Conservation (phyloP, 139 green algal species). For the Chlamydomonas sphaeroides region DNA sequence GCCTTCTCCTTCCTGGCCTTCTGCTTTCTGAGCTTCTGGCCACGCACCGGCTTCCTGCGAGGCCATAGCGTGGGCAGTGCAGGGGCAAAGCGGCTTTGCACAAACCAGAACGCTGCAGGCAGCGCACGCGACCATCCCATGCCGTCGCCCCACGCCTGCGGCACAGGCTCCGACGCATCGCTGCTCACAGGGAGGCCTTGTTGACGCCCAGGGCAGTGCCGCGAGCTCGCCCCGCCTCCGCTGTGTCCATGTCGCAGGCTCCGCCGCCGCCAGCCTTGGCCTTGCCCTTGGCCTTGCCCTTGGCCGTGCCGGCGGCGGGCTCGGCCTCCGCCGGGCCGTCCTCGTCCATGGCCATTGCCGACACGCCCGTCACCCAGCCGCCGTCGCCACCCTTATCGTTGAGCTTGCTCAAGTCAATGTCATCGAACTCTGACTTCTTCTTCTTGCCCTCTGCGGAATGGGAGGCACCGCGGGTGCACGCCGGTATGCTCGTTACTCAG, state of each 20-base stretch:
- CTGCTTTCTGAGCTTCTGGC: constrained; percentile 15
- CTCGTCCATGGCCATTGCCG: constrained; percentile 17
- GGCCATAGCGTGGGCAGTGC: neutral
- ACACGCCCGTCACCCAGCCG: constrained; percentile 15
- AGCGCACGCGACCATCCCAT: too few species aligned
- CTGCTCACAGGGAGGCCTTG: too few species aligned
- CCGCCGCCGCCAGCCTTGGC: neutral
- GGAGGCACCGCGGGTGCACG: too few species aligned
- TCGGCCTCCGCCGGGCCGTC: neutral
- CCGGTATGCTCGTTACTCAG: too few species aligned
- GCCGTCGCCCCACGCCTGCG: too few species aligned
- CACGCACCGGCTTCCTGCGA: constrained; percentile 18
- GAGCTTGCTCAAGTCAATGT: neutral
- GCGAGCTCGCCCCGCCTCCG: too few species aligned
- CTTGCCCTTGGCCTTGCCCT: too few species aligned
- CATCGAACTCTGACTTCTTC: constrained; percentile 38
- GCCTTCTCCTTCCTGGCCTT: constrained; percentile 10
- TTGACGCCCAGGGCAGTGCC: too few species aligned
- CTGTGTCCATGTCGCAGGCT: too few species aligned
- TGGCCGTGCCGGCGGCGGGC: neutral
- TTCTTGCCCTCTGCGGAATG: neutral
- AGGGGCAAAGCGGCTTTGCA: too few species aligned
- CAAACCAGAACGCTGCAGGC: too few species aligned
- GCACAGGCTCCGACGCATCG: too few species aligned
- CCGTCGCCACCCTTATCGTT: neutral